phyloP scores from a whole-genome alignment of 2,329 filamentous ascomycete species.

The Fusarium sp. region DNA sequence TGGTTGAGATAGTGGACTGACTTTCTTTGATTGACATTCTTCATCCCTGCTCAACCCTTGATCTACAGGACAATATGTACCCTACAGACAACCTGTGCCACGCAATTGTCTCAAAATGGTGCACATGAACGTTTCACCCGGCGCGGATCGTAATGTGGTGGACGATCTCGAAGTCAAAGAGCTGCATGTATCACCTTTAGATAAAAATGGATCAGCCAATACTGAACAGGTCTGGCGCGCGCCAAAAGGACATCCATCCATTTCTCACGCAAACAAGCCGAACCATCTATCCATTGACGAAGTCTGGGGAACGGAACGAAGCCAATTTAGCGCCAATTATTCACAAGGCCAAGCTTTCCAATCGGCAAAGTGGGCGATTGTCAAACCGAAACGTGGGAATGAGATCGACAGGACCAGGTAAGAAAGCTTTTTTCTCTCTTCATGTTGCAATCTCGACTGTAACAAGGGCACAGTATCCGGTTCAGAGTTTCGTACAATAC shows the following conservation, averaged over 20 bases:
- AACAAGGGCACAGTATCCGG: slow-evolving; percentile 19
- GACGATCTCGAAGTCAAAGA: slow-evolving; percentile 6
- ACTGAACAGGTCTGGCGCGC: slow-evolving; percentile 11
- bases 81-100: slow-evolving; percentile 29
- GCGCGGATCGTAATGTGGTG: slow-evolving; percentile 37
- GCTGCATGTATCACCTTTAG: slow-evolving; percentile 7
- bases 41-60: slow-evolving; percentile 16
- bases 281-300: background rate
- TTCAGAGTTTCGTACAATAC: background rate
- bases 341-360: slow-evolving; percentile 29
- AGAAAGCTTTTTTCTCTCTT: slow-evolving; percentile 8
- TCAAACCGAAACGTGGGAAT: slow-evolving; percentile 26
- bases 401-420: slow-evolving; percentile 24
- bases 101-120: slow-evolving; percentile 37
- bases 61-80: slow-evolving; percentile 6
- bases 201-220: slow-evolving; percentile 21
- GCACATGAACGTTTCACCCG: slow-evolving; percentile 31
- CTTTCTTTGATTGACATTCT: background rate
- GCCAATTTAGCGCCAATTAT: slow-evolving; percentile 18
- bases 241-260: slow-evolving; percentile 5
- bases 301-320: slow-evolving; percentile 33
- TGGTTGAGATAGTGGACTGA: background rate
- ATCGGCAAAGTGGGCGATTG: slow-evolving; percentile 13
- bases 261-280: slow-evolving; percentile 1
- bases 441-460: slow-evolving; percentile 3